Conservation (phyloP, 805 yeast species). For the Saccharomycopsis javanensis region DNA sequence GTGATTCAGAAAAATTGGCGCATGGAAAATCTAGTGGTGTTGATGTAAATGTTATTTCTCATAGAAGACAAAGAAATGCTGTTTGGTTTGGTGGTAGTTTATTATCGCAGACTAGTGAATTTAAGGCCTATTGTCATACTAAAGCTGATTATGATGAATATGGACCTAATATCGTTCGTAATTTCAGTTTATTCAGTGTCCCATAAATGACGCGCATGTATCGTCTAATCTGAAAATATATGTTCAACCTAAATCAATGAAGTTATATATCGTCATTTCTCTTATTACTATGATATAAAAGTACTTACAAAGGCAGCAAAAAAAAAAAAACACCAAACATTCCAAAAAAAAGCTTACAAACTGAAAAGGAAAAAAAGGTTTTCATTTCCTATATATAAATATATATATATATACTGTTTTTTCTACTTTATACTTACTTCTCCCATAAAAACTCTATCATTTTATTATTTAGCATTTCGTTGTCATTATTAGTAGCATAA, state of each 20-base stretch:
- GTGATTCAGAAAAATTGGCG: conserved; percentile 65
- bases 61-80: conserved; percentile 95
- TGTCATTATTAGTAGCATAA: not conserved
- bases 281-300: not conserved
- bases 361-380: not conserved
- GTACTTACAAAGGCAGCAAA: not conserved
- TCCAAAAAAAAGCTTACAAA: not conserved
- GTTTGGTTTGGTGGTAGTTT: conserved; percentile 99
- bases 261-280: too few species aligned
- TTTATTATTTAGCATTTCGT: not conserved
- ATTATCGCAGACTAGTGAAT: conserved; percentile 94
- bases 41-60: conserved; percentile 92
- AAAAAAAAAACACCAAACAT: not conserved
- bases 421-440: not conserved
- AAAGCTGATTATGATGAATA: conserved; percentile 95
- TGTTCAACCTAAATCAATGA: not conserved
- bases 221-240: too few species aligned
- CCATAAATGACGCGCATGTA: conserved; percentile 36
- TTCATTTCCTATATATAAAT: too few species aligned
- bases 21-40: conserved; percentile 79
- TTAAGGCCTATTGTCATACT: conserved; percentile 92
- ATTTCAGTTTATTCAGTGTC: conserved; percentile 88
- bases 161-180: conserved; percentile 96
- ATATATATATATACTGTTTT: not conserved
- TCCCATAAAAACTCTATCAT: not conserved